Base-by-base conservation (phyloP, 75 land plant species). In the Gnetum montanum region DNA sequence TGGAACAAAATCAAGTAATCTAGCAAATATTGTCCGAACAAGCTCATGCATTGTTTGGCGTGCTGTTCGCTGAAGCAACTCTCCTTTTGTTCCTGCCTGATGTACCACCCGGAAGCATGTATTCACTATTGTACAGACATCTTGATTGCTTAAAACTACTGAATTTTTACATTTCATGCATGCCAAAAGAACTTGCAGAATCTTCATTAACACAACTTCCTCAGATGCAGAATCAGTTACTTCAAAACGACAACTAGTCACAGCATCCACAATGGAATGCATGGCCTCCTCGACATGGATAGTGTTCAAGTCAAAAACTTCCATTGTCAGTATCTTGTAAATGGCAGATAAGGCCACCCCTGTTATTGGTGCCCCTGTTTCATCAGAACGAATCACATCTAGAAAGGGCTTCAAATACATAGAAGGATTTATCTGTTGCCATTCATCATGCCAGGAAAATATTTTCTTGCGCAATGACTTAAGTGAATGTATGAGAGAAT, bases 91-190 rank as follows among this genome's bases (percentile, higher is more conserved):
- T 16, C 81, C 75, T 1, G 93, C 74, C 43, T 86, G 99, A 59
- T 90, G 97, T 16, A 90, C 93, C 10, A 95, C 86, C 46, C 95
- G 85, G 55, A 95, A 95, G 59, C 89, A 83, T 2, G 93, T 77
- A 52, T 84, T 90, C 34, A 95, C 81, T 29, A 90, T 51, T 36
- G 76, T 84, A 69, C 97, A 90, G 13, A 86, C 93, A 29, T 86
- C 79, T 6, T 85, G 62, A 56, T 95, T 81, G 18, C 79, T 78
- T 44, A 95, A 61, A 43, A 95, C 57, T 8, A 52, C n/a, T 0
- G 94, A 70, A 4, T 79, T 76, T 16, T 50, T 59, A 49, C 68
- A 48, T 20, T 60, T 72, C 79, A 95, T 75, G 3, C 78, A 53
- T 12, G 63, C 79, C 11, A 67, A 38, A 27, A 95, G 67, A 16